Evolutionary conservation across 2,329 filamentous ascomycete genomes (phyloP).

Genomic region (Paracoccidioides brasiliensis): DNA sequence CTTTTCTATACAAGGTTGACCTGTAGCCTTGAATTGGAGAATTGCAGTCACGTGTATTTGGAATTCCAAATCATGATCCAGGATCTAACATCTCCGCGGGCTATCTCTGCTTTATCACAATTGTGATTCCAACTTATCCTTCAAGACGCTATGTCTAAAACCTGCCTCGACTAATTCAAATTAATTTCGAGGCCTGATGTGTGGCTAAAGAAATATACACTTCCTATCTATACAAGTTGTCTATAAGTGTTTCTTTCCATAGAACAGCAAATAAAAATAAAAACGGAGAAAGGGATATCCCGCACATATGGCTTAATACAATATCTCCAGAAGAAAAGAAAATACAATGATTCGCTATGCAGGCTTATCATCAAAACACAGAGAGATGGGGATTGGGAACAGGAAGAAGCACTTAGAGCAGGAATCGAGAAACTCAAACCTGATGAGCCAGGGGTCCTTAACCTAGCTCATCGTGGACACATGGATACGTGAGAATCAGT

Average conservation of each 20-base stretch:
- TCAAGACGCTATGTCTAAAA: too few species aligned
- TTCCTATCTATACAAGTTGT: background rate
- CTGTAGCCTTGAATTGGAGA: too few species aligned
- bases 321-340: background rate
- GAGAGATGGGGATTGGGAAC: background rate
- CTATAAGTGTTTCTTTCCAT: background rate
- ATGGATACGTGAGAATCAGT: constrained; percentile 2
- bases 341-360: background rate
- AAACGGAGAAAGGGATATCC: background rate
- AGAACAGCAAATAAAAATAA: background rate
- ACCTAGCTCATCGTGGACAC: background rate
- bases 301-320: background rate
- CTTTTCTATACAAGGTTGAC: background rate
- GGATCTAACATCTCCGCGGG: too few species aligned
- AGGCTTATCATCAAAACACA: background rate
- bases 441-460: background rate
- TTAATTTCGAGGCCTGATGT: too few species aligned
- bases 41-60: too few species aligned
- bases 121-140: too few species aligned
- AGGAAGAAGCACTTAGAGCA: background rate
- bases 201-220: background rate
- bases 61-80: too few species aligned
- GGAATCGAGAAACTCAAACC: background rate
- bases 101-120: too few species aligned
- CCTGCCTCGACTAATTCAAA: too few species aligned